Evolutionary conservation across 345 rosid genomes (phyloP).

Genomic region (Theobroma cacao): DNA sequence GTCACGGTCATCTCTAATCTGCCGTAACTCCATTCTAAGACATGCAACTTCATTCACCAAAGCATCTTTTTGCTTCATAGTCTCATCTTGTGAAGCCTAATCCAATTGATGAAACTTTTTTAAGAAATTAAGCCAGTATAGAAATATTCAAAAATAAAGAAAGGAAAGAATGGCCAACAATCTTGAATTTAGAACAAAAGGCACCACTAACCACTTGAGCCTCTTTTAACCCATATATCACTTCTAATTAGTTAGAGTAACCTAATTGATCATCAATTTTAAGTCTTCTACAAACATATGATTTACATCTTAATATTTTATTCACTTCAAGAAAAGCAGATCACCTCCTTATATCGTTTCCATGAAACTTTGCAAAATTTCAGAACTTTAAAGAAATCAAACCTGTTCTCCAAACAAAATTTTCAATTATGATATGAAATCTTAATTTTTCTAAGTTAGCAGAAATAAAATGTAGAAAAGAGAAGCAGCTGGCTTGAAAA

Average conservation of each 20-base stretch:
- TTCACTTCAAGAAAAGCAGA: not conserved
- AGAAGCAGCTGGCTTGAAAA: not conserved
- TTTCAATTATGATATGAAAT: not conserved
- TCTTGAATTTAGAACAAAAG: not conserved
- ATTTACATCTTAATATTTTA: not conserved
- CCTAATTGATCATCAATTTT: not conserved
- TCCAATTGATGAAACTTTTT: conserved; percentile 8
- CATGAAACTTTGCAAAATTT: not conserved
- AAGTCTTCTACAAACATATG: not conserved
- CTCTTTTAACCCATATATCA: not conserved
- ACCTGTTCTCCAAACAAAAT: not conserved
- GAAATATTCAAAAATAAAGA: not conserved
- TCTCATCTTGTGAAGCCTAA: conserved; percentile 81
- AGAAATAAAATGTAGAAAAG: not conserved
- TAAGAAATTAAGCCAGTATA: conserved; percentile 3
- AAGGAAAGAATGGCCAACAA: not conserved
- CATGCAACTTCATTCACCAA: conserved; percentile 63
- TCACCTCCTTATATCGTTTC: not conserved
- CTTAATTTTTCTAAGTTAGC: not conserved
- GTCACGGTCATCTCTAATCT: conserved; percentile 69
- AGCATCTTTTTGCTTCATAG: conserved; percentile 61
- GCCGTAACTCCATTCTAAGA: conserved; percentile 66
- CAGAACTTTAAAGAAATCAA: not conserved
- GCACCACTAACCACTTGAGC: not conserved
- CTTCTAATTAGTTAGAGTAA: not conserved